A percentile compares a stretch with the other conserved stretches of the same genome.
phyloP scores from a whole-genome alignment of 2,329 filamentous ascomycete species.

The Ceratocystis albifundus region DNA sequence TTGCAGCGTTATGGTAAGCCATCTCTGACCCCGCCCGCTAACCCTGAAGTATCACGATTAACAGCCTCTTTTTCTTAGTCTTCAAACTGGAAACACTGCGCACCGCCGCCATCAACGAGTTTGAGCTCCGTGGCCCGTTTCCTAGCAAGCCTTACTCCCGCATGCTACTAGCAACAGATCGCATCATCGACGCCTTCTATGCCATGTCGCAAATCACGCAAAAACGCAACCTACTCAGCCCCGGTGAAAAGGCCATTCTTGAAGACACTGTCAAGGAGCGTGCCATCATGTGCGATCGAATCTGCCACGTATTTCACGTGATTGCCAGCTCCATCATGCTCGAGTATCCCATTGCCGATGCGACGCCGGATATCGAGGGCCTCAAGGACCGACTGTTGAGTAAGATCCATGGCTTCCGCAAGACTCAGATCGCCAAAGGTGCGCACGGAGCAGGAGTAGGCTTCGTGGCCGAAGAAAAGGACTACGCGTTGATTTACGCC shows the following conservation, averaged over 20 bases:
- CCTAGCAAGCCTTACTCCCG: constrained; percentile 59
- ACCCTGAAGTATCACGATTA: background rate
- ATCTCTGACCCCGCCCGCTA: background rate
- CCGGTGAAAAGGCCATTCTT: constrained; percentile 71
- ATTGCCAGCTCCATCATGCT: constrained; percentile 88
- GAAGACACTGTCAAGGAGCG: constrained; percentile 70
- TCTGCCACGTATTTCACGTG: constrained; percentile 78
- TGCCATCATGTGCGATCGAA: constrained; percentile 68
- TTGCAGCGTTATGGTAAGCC: constrained; percentile 61
- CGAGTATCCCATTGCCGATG: constrained; percentile 84
- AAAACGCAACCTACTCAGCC: constrained; percentile 62
- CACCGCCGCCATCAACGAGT: constrained; percentile 65
- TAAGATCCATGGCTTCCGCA: constrained; percentile 77
- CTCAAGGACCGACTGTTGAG: constrained; percentile 72
- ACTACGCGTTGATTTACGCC: constrained; percentile 86
- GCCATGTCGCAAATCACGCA: constrained; percentile 89
- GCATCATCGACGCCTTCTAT: constrained; percentile 86
- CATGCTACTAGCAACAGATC: constrained; percentile 67
- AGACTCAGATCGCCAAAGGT: constrained; percentile 42
- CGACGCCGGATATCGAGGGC: constrained; percentile 69
- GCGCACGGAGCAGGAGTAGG: constrained; percentile 27
- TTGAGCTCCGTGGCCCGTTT: constrained; percentile 80
- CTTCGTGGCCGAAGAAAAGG: constrained; percentile 52
- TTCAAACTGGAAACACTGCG: constrained; percentile 64
- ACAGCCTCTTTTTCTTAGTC: constrained; percentile 30